Base-by-base conservation (phyloP, 176 grass and related monocot species). In the Bonia amplexicaulis region DNA sequence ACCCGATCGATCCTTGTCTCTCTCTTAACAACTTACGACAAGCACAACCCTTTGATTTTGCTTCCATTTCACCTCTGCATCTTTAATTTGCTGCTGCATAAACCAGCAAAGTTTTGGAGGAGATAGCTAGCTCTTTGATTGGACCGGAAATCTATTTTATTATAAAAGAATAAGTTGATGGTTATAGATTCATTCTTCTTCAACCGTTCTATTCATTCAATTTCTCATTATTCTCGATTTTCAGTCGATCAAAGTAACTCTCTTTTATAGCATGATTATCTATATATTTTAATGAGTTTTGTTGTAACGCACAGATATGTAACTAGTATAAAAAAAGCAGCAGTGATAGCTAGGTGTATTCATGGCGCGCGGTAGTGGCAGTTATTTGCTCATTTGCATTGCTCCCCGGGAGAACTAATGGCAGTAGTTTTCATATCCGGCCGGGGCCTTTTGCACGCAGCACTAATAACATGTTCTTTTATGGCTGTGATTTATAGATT, bases 371-470 rank as follows among this genome's bases (percentile, higher is more conserved):
- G 54, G 60, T 12, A 6, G 44, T 33, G 13, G 14, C 63, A 17
- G 59, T 42, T 42, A 41, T 79, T 33, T 1, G n/a, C 76, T 51
- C 72, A 1, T 62, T 33, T 33, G 13, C 13, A 5, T 27, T 62
- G 59, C 59, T 63, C 25, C 59, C 59, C 11, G 12, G 4, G 26
- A 67, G 40, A 49, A 7, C 70, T 85, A 85, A 69, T 85, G 88
- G 83, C 78, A 5, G 83, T 86, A 77, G 83, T 77, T 86, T 86
- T 90, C 78, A 71, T 90, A 90, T 90, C 82, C 12, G 0, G 76
- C 3, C 7, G 31, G 17, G 53, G 76, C 42, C 60, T 79, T 79
- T 74, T 40, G 1, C 19, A 39, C 47, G 45, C 71, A 39, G 72
- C 72, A 85, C 82, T 65, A n/a, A n/a, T n/a, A n/a, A n/a, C n/a